A percentile compares a stretch with the other conserved stretches of the same genome.
phyloP scores from a whole-genome alignment of 352 stramenopile genomes.

The Thalassiosira hispida region DNA sequence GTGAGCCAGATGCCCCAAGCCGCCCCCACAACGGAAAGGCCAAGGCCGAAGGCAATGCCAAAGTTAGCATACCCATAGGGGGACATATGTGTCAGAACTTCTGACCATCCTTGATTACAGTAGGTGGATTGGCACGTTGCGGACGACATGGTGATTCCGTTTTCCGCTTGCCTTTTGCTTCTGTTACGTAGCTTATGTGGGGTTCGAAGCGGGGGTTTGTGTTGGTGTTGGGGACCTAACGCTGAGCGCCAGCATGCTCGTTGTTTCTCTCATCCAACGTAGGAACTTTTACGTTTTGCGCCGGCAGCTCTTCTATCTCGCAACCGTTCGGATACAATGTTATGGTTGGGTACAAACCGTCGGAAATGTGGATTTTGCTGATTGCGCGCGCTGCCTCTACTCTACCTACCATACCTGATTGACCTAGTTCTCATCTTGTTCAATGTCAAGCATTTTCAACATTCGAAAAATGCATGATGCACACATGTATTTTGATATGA shows the following conservation, averaged over 20 bases:
- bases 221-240: not conserved
- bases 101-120: constrained; percentile 84
- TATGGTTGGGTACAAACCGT: too few species aligned
- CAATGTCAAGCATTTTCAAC: too few species aligned
- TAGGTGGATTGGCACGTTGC: constrained; percentile 68
- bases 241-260: not conserved
- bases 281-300: not conserved
- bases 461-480: too few species aligned
- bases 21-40: constrained; percentile 96
- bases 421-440: too few species aligned
- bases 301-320: not conserved
- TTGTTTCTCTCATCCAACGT: not conserved
- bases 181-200: not conserved
- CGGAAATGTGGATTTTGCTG: too few species aligned
- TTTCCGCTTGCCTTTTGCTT: constrained; percentile 10
- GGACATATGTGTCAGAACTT: constrained; percentile 98
- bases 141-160: constrained; percentile 42
- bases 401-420: too few species aligned
- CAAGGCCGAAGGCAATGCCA: constrained; percentile 95
- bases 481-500: too few species aligned
- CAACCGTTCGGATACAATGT: too few species aligned
- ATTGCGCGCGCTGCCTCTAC: too few species aligned
- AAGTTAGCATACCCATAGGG: constrained; percentile 98
- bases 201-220: not conserved
- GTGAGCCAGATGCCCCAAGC: constrained; percentile 87